Evolutionary conservation across 2,329 filamentous ascomycete genomes (phyloP), one percentile per base, ranked within the genome.

Genomic region (Fusarium tricinctum): DNA sequence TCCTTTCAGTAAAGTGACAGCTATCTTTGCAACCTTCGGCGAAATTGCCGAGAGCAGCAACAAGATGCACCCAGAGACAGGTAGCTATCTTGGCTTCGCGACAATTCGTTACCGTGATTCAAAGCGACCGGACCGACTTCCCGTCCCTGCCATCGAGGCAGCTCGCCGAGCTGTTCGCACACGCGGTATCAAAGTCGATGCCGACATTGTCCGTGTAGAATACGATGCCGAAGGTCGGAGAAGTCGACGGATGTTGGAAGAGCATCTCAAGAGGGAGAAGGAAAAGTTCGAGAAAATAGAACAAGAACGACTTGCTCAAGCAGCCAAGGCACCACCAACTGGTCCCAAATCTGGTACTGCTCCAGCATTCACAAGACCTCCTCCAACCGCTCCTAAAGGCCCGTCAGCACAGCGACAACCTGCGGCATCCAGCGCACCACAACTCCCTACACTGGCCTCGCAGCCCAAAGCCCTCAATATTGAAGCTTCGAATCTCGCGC

Each of bases 11-110:
- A 92, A 93, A 73, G 86, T 97, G 50, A 88, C 87, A 19, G 88
- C 91, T 45, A 87, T 92, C 54, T 97, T 97, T 77, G 88, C 90
- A 19, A 88, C 87, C 5, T 97, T 92, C 80, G 94, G 94, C 53
- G 93, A 97, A 60, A 94, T 99, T 67, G 91, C 91, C 44, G 92
- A 94, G 75, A 91, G 97, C 73, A 94, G 93, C 75, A 97, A 97
- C 76, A 95, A 97, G 78, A 95, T 97, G 74, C 94, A 99, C 78
- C 96, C 96, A 10, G 91, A 94, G 59, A 98, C 94, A 14, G 96
- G 96, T 19, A 96, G 93, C 75, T 97, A 97, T 76, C 86, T 99
- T 14, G 96, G 96, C 14, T 94, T 99, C 76, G 97, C 93, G 69
- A 93, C 93, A 17, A 93, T 99, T 76, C 90, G 91, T 61, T 99